Base-by-base conservation (phyloP, 169 alveolate genomes). In the Plasmodium inui region DNA sequence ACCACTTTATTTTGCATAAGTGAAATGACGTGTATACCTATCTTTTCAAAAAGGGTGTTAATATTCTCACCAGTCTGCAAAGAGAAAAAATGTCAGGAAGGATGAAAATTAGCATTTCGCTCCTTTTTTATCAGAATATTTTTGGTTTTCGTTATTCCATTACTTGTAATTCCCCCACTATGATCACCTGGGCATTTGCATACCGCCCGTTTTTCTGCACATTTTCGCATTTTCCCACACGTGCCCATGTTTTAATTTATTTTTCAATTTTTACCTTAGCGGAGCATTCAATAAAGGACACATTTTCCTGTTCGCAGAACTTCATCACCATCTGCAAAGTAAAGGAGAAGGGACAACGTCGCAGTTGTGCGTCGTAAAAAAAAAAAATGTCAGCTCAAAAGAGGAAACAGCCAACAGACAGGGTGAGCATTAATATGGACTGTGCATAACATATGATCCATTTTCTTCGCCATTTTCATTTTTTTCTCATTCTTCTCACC, bases 51-150 rank as follows among this genome's bases (percentile, higher is more conserved):
- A 41, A 95, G 90, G 46, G 93, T 81, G 41, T 83, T 88, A 74
- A 95, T 93, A 95, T 95, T 95, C 53, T 88, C 94, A 72, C 97
- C 97, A 32, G 96, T 95, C 97, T 95, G 92, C 44, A 8, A 61
- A 83, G 71, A 78, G 46, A 89, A 26, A 67, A 55, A 34, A 82
- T n/a, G 55, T 67, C 22, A n/a, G 22, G 2, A 67, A 4, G n/a
- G 37, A 22, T 67, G 76, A 28, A 22, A 19, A 67, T 67, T 7
- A 26, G 76, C 22, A 2, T 26, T 22, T 67, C 1, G 7, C 14
- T 41, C 28, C 12, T n/a, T 61, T 14, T 61, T 17, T 7, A 67
- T 67, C n/a, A 9, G 76, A 67, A 67, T 9, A 26, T 26, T 22
- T 19, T 67, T 67, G 37, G 41, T 67, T n/a, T 67, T 28, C 76